These are phyloP conservation scores for Aspergillus pseudoglaucus DNA, from an alignment of 2,329 filamentous ascomycete species.

Conservation along the genomic window DNA sequence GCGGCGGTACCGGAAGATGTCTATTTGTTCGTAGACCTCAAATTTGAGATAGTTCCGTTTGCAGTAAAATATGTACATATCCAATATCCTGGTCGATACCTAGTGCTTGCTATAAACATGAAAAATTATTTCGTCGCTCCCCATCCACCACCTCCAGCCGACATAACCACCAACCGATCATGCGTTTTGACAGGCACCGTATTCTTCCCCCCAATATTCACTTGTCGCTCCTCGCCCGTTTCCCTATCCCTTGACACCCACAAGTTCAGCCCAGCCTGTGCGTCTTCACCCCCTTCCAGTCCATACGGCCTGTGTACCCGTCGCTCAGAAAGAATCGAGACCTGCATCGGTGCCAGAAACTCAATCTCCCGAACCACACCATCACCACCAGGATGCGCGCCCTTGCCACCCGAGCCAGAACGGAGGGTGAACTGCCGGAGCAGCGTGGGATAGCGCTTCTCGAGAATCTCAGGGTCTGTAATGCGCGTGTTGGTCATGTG, in stretches of 20 bases:
- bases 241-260: conserved; percentile 73
- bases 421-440: conserved; percentile 66
- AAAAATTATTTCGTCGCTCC: conserved; percentile 11
- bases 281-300: conserved; percentile 74
- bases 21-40: background rate
- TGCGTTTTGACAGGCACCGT: conserved; percentile 54
- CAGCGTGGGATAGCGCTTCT: conserved; percentile 71
- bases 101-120: conserved; percentile 1
- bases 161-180: conserved; percentile 56
- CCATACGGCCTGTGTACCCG: conserved; percentile 75
- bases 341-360: conserved; percentile 73
- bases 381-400: conserved; percentile 64
- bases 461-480: conserved; percentile 75
- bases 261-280: conserved; percentile 70
- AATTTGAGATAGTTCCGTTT: conserved; percentile 1
- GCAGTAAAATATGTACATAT: background rate
- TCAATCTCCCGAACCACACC: conserved; percentile 78
- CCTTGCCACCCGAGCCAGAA: conserved; percentile 57
- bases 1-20: background rate
- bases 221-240: conserved; percentile 43
- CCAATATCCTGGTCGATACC: background rate
- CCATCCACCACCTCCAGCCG: conserved; percentile 47
- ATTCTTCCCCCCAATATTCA: conserved; percentile 59
- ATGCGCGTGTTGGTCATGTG: conserved; percentile 89
- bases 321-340: conserved; percentile 71